Base-by-base conservation (phyloP, 23 red algal species). In the Gracilaria caudata region DNA sequence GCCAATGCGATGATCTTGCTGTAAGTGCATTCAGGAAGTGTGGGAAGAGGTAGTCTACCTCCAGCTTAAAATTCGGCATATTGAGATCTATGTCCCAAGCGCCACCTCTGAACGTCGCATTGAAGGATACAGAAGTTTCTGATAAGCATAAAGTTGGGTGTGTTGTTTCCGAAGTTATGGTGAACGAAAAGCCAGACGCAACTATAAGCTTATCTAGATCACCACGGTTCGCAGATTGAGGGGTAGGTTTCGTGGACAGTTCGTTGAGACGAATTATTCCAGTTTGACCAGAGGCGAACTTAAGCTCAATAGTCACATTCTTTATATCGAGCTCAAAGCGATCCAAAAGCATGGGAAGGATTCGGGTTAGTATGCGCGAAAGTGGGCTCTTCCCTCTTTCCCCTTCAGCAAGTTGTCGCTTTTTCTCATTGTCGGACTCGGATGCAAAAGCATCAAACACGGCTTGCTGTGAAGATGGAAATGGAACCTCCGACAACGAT, bases 331-430 rank as follows among this genome's bases (percentile, higher is more conserved):
- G 40, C 35, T 89, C 85, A 16, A 89, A 68, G 35, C 85, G 85
- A 64, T 89, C 54, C 54, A 89, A 35, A 45, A 89, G 41, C 73
- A 78, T 58, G n/a, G 85, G 85, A 32, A 89, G 14, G 24, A 89
- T 33, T 56, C 72, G 68, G 17, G 26, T 6, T 8, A 89, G 57
- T 23, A 72, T 47, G 32, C 85, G 43, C 0, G 74, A 58, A 32
- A 89, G 37, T 41, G 85, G 43, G 7, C 64, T 75, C 56, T 79
- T 72, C 34, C 51, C 74, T 53, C 61, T 77, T 65, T 89, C 85
- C 4, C 68, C 85, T 29, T 65, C 72, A 37, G 85, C 71, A 41
- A 89, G 55, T 20, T 53, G 20, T 66, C 85, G 72, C 17, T 89
- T 77, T 55, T 89, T 89, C 55, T 63, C 53, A 19, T 73, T 43